Conservation (phyloP, 163 green algal species). For the Chlamydomonas reinhardtii region DNA sequence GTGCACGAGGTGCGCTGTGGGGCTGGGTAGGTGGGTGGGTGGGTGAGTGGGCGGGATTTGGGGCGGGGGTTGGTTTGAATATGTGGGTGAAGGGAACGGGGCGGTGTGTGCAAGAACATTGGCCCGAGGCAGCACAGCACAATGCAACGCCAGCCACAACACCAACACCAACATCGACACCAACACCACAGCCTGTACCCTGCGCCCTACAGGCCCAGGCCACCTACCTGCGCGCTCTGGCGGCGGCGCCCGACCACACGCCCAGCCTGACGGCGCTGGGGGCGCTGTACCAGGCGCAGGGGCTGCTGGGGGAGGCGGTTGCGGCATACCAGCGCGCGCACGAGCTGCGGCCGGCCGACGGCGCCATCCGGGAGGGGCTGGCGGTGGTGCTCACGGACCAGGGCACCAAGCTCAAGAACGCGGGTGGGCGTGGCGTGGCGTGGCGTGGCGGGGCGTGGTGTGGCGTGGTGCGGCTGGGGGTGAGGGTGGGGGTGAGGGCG, state of each 20-base stretch:
- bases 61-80: too few relatives aligned
- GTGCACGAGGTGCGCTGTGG: conserved; percentile 54
- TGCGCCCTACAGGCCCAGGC: conserved; percentile 85
- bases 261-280: conserved; percentile 71
- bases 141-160: too few relatives aligned
- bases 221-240: conserved; percentile 74
- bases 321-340: conserved; percentile 45
- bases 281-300: conserved; percentile 74
- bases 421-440: conserved; percentile 40
- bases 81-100: too few relatives aligned
- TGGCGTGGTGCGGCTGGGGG: not conserved
- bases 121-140: too few relatives aligned
- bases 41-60: too few relatives aligned
- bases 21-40: too few relatives aligned
- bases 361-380: conserved; percentile 65
- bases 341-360: conserved; percentile 46
- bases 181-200: too few relatives aligned
- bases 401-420: conserved; percentile 76
- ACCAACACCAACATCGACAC: not conserved
- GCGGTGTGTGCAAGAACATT: too few relatives aligned
- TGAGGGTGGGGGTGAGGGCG: not conserved
- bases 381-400: conserved; percentile 88
- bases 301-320: conserved; percentile 66
- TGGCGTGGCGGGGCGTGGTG: not conserved
- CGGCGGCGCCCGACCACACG: conserved; percentile 57